Evolutionary conservation across 2,329 filamentous ascomycete genomes (phyloP).

Genomic region (Paramyrothecium sp.): DNA sequence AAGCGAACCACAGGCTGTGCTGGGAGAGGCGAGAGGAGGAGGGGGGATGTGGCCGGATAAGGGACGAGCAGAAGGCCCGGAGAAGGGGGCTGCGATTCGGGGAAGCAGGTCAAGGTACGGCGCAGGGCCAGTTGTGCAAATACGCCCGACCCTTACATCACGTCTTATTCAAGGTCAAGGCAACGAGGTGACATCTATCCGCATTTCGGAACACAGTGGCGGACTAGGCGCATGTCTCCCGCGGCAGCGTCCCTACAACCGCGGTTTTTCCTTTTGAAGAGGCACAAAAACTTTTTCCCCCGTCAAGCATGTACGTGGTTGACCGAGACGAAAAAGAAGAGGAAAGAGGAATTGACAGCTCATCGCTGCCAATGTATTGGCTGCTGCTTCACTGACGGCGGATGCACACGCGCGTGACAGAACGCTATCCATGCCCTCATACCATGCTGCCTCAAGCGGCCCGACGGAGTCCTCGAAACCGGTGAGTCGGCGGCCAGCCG

Average conservation of each 20-base stretch:
- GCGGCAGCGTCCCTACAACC: background rate
- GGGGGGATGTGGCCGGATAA: background rate
- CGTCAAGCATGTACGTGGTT: background rate
- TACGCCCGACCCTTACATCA: background rate
- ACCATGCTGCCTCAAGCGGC: background rate
- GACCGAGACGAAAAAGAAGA: background rate
- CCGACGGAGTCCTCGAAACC: background rate
- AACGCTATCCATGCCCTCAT: background rate
- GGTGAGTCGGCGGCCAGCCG: too few relatives aligned
- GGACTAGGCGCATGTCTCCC: background rate
- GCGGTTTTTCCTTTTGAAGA: background rate
- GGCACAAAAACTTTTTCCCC: background rate
- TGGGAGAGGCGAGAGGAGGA: background rate
- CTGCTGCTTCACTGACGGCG: background rate
- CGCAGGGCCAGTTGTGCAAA: background rate
- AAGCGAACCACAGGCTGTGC: background rate
- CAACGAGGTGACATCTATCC: background rate
- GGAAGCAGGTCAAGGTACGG: background rate
- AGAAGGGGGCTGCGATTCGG: too few relatives aligned
- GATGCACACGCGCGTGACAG: too few relatives aligned
- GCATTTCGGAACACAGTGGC: background rate
- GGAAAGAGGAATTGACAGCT: background rate
- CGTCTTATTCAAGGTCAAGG: background rate
- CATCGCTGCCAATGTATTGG: background rate
- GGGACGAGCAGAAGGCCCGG: too few relatives aligned